phyloP scores from a whole-genome alignment of 768 basidiomycete genomes.

The Lentinula detonsa region DNA sequence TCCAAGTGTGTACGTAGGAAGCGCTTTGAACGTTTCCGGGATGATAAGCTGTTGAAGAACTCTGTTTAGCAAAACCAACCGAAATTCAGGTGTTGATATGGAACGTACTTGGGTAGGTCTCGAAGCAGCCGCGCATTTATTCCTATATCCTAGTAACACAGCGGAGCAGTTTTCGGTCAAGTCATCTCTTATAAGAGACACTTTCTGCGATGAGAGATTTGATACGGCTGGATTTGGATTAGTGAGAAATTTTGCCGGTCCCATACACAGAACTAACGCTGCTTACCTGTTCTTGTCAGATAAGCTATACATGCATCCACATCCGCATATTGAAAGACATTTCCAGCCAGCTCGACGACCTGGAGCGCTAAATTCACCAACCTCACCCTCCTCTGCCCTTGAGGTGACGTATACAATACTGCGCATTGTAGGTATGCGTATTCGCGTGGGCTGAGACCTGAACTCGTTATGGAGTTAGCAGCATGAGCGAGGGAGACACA shows the following conservation, averaged over 20 bases:
- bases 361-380: slow-evolving; percentile 82
- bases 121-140: slow-evolving; percentile 79
- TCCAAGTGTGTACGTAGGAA: slow-evolving; percentile 77
- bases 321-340: slow-evolving; percentile 89
- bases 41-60: slow-evolving; percentile 66
- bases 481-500: slow-evolving; percentile 72
- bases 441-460: slow-evolving; percentile 57
- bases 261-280: background rate
- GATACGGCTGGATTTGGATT: slow-evolving; percentile 53
- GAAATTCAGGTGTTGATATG: background rate
- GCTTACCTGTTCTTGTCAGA: slow-evolving; percentile 72
- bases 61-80: background rate
- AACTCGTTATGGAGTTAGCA: slow-evolving; percentile 17
- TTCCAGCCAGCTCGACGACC: slow-evolving; percentile 79
- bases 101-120: slow-evolving; percentile 68
- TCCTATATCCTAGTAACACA: slow-evolving; percentile 80
- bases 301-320: slow-evolving; percentile 76
- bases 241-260: background rate
- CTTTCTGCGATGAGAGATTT: slow-evolving; percentile 49
- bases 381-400: slow-evolving; percentile 79
- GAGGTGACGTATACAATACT: slow-evolving; percentile 73
- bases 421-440: slow-evolving; percentile 85
- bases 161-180: slow-evolving; percentile 80
- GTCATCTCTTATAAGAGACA: slow-evolving; percentile 76
- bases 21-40: slow-evolving; percentile 85